phyloP scores from a whole-genome alignment of 176 grass and related monocot genomes.

The Cymbopogon citratus region DNA sequence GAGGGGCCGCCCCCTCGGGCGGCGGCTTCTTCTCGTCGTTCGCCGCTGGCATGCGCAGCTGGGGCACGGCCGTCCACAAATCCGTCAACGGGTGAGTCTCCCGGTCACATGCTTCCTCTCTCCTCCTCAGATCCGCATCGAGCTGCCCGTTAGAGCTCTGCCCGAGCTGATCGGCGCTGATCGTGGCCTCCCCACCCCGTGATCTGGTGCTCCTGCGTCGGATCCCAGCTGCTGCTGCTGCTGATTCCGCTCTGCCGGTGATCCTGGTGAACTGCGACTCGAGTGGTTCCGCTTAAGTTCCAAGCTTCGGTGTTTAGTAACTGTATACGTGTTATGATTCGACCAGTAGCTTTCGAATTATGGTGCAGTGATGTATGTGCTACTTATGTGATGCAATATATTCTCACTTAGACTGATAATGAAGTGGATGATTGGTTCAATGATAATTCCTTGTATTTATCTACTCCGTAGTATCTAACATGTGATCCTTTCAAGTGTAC shows the following conservation, averaged over 20 bases:
- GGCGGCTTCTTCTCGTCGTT: slow-evolving; percentile 57
- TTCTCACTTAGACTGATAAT: neutral
- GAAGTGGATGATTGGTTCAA: neutral
- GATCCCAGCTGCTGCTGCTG: slow-evolving; percentile 12
- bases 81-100: slow-evolving; percentile 88
- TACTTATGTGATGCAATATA: neutral
- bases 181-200: neutral
- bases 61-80: slow-evolving; percentile 67
- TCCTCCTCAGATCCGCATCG: slow-evolving; percentile 26
- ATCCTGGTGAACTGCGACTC: neutral
- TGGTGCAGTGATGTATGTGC: neutral
- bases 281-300: neutral
- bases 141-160: neutral
- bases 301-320: slow-evolving; percentile 16
- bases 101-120: neutral
- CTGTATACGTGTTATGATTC: neutral
- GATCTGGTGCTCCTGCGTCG: slow-evolving; percentile 28
- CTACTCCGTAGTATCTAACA: neutral
- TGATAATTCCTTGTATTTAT: neutral
- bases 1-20: slow-evolving; percentile 27
- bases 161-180: slow-evolving; percentile 19
- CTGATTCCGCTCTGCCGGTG: neutral
- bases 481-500: neutral
- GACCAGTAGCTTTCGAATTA: neutral
- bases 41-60: slow-evolving; percentile 49